phyloP scores from a whole-genome alignment of 192 early-diverging fungal species.

The Coemansia guatemalensis region DNA sequence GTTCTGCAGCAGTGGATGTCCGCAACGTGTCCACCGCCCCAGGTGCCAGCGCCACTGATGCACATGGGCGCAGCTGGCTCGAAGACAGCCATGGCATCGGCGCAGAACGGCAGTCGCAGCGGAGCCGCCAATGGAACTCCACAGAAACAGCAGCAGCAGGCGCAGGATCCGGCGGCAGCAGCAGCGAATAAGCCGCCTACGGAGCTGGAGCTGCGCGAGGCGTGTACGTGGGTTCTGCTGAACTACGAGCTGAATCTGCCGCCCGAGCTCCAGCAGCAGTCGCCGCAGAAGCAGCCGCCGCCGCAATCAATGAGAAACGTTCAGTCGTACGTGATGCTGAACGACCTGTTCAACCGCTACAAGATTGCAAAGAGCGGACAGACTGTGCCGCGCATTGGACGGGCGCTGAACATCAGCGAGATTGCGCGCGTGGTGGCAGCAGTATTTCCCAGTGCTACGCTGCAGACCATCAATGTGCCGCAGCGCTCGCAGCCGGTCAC shows the following conservation, averaged over 20 bases:
- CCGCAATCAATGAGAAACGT: no score
- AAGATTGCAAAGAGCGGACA: slow-evolving; percentile 47
- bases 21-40: slow-evolving; percentile 18
- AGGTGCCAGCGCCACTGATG: slow-evolving; percentile 7
- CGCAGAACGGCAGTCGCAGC: slow-evolving; percentile 8
- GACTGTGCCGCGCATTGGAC: slow-evolving; percentile 46
- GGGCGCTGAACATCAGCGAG: slow-evolving; percentile 38
- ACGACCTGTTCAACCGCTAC: slow-evolving; percentile 40
- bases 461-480: slow-evolving; percentile 13
- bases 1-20: slow-evolving; percentile 50
- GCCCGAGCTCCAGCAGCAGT: slow-evolving; percentile 10
- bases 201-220: slow-evolving; percentile 53
- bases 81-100: background rate
- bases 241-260: slow-evolving; percentile 42
- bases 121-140: background rate
- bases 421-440: slow-evolving; percentile 49
- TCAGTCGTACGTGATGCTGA: slow-evolving; percentile 15
- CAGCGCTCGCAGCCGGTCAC: slow-evolving; percentile 1
- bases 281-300: slow-evolving; percentile 7
- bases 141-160: slow-evolving; percentile 7
- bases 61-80: background rate
- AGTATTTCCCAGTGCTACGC: slow-evolving; percentile 38
- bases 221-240: slow-evolving; percentile 53
- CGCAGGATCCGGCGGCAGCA: slow-evolving; percentile 1
- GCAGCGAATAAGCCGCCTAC: slow-evolving; percentile 31